A percentile compares a stretch with the other conserved stretches of the same genome.
These are phyloP conservation scores for Pseudocercospora fijiensis DNA, from an alignment of 2,329 filamentous ascomycete genomes.

Conservation along the genomic window DNA sequence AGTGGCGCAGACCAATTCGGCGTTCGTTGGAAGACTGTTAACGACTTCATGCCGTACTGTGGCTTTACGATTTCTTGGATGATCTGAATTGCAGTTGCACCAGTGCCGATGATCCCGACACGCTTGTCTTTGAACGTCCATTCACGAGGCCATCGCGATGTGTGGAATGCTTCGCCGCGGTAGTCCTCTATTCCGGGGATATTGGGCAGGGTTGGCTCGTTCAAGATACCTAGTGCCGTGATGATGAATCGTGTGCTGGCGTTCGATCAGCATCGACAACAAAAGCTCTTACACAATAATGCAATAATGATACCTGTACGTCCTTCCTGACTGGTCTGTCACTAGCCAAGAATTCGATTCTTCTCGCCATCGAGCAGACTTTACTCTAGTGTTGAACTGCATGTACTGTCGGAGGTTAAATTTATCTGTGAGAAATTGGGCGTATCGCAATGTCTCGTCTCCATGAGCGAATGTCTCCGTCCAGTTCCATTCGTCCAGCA, in stretches of 20 bases:
- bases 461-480: conserved; percentile 38
- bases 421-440: conserved; percentile 49
- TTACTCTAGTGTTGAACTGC: conserved; percentile 44
- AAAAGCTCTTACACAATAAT: neutral
- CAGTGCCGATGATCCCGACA: conserved; percentile 45
- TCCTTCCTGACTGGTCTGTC: conserved; percentile 33
- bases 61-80: conserved; percentile 35
- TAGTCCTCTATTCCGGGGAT: conserved; percentile 39
- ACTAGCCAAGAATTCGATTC: conserved; percentile 36
- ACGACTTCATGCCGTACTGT: conserved; percentile 32
- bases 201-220: conserved; percentile 37
- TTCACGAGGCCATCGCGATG: conserved; percentile 40
- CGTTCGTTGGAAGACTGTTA: conserved; percentile 65
- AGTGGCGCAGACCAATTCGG: conserved; percentile 52
- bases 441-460: conserved; percentile 52
- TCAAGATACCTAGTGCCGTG: conserved; percentile 45
- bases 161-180: conserved; percentile 42
- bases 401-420: conserved; percentile 44
- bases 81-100: conserved; percentile 44
- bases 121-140: conserved; percentile 38
- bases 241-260: conserved; percentile 40
- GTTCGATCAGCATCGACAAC: neutral
- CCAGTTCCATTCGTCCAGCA: conserved; percentile 47
- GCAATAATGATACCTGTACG: conserved; percentile 27
- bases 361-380: conserved; percentile 40